A percentile compares a stretch with the other conserved stretches of the same genome.
These are phyloP conservation scores for Botrytis squamosa DNA, from an alignment of 2,329 filamentous ascomycete genomes.

Conservation along the genomic window DNA sequence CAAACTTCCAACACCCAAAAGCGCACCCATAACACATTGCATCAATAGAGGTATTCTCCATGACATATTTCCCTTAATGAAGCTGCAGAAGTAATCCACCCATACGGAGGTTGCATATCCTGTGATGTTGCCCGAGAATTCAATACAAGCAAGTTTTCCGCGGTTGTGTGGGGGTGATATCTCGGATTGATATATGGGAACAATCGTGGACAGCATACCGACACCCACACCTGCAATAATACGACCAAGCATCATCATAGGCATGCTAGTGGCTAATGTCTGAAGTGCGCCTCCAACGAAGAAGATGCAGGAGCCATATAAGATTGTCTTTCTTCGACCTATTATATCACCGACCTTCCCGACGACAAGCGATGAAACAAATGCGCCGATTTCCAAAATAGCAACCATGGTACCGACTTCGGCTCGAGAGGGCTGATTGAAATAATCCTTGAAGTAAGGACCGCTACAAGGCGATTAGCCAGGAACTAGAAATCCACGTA, in stretches of 20 bases:
- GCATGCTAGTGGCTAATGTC: constrained; percentile 75
- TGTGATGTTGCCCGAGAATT: constrained; percentile 95
- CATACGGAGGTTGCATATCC: constrained; percentile 96
- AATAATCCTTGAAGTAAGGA: constrained; percentile 85
- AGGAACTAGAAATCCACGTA: neutral
- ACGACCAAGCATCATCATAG: constrained; percentile 84
- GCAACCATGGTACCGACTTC: constrained; percentile 97
- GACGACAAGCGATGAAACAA: constrained; percentile 83
- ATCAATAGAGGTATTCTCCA: constrained; percentile 89
- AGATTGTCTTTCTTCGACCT: constrained; percentile 82
- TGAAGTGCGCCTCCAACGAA: constrained; percentile 81
- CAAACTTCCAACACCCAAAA: constrained; percentile 82
- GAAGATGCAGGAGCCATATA: constrained; percentile 92
- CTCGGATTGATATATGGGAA: constrained; percentile 91
- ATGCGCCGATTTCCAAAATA: constrained; percentile 90
- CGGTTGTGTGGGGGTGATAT: constrained; percentile 96
- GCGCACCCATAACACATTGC: constrained; percentile 90
- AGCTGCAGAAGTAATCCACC: constrained; percentile 98
- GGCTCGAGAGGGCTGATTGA: constrained; percentile 80
- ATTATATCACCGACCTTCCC: constrained; percentile 90
- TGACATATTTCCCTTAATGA: constrained; percentile 77
- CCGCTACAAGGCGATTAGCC: constrained; percentile 55
- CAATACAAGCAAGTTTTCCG: constrained; percentile 93
- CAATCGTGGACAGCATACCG: constrained; percentile 85
- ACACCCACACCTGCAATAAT: constrained; percentile 84